Evolutionary conservation across 768 basidiomycete species (phyloP), one percentile per base, ranked within the genome.

Genomic region (Chalciporus chontae): DNA sequence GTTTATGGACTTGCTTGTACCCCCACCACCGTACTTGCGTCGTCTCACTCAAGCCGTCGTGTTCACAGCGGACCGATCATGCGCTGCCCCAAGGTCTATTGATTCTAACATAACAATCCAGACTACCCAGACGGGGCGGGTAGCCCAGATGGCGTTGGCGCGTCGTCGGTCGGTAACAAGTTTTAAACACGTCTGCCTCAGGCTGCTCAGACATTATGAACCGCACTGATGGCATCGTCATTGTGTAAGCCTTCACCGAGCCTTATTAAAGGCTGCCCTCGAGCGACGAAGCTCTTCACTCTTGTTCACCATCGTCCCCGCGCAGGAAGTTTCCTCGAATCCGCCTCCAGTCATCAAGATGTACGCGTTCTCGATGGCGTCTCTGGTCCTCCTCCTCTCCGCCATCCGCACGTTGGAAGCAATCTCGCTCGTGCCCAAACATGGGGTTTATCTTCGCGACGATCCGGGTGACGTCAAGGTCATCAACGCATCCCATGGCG

Each of bases 401-500:
- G 19, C 45, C 29, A 21, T 45, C 52, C 36, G 51, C 36, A 45
- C 46, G 7, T 45, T 53, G 39, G 51, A 39, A 31, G 64, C 56
- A 19, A 54, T 54, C 26, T 63, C 66, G 40, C 48, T 55, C 38
- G 50, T 46, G 9, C 45, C 58, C 14, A 44, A 15, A 10, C 48
- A 55, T 4, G 40, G 43, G 21, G 48, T 43, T 45, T 51, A 44
- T 0, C 15, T 38, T 19, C 51, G 43, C 32, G 46, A 48, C 26
- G 31, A 17, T 44, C 34, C 51, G 5, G 32, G n/a, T 34, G 27
- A 51, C 8, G 48, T 54, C 3, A 29, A 10, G 21, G 42, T 64
- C 43, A 44, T 68, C 37, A 60, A 61, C n/a, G 68, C 68, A 29
- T 44, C 49, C 36, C 39, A 60, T 18, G 58, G 58, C 31, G 62